Conservation (phyloP, 768 basidiomycete genomes). For the Mycena vulgaris region DNA sequence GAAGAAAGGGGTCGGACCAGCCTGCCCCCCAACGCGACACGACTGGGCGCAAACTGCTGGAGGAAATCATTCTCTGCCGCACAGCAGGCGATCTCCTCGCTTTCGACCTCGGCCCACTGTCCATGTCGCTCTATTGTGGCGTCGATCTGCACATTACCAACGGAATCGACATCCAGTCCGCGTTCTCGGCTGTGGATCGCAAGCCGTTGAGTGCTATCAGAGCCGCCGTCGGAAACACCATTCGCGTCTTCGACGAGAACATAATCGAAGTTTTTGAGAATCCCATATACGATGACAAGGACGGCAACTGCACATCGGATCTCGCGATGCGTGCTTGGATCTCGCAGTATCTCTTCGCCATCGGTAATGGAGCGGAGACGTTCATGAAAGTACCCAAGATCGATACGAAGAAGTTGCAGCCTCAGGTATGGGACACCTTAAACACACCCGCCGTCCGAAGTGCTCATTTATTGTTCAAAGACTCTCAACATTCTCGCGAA, state of each 20-base stretch:
- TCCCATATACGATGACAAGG: conserved; percentile 52
- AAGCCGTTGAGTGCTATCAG: conserved; percentile 60
- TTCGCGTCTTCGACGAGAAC: conserved; percentile 55
- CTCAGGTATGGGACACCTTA: conserved; percentile 45
- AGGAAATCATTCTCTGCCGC: conserved; percentile 63
- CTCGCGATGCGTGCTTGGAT: conserved; percentile 66
- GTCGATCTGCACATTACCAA: conserved; percentile 59
- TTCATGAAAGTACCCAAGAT: conserved; percentile 62
- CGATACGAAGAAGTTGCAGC: conserved; percentile 56
- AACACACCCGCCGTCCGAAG: background rate
- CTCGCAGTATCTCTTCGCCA: conserved; percentile 60
- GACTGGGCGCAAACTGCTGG: conserved; percentile 49
- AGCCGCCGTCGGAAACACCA: conserved; percentile 55
- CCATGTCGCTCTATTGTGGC: conserved; percentile 63
- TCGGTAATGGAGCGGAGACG: conserved; percentile 58
- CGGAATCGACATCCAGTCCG: conserved; percentile 74
- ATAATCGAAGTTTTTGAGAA: conserved; percentile 55
- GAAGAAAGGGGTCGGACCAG: background rate
- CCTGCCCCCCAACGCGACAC: conserved; percentile 27
- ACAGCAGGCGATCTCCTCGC: conserved; percentile 61
- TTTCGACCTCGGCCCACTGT: conserved; percentile 68
- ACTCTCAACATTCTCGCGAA: conserved; percentile 61
- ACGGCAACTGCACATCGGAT: conserved; percentile 50
- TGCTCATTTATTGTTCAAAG: conserved; percentile 38
- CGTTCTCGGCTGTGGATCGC: conserved; percentile 56